These are phyloP conservation scores for Tardiomyces digboiensis DNA, from an alignment of 1,139 yeast species.

Conservation along the genomic window DNA sequence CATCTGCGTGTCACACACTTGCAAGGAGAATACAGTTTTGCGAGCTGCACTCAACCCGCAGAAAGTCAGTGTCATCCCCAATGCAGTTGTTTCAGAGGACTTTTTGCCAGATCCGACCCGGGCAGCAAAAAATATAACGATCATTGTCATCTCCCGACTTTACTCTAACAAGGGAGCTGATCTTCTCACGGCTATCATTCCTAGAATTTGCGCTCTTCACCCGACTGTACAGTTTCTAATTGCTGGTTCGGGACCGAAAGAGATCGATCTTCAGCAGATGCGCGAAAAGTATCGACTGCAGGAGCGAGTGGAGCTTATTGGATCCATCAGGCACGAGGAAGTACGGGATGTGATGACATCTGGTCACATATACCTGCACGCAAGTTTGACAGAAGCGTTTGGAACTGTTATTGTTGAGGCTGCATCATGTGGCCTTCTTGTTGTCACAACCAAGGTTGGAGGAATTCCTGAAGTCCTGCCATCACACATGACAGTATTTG, in stretches of 20 bases:
- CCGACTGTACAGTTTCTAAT: constrained; percentile 67
- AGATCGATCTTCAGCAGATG: constrained; percentile 90
- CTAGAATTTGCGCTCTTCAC: constrained; percentile 60
- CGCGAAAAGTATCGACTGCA: constrained; percentile 80
- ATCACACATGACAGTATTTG: constrained; percentile 85
- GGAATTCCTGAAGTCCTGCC: constrained; percentile 98
- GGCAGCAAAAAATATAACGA: constrained; percentile 42
- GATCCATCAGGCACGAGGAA: constrained; percentile 85
- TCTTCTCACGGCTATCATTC: constrained; percentile 74
- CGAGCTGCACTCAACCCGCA: constrained; percentile 77
- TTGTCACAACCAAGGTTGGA: constrained; percentile 94
- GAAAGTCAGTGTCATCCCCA: constrained; percentile 84
- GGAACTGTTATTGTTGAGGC: constrained; percentile 98
- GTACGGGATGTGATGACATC: constrained; percentile 89
- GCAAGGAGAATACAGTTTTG: constrained; percentile 91
- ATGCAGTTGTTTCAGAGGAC: constrained; percentile 83
- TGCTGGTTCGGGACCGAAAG: constrained; percentile 98
- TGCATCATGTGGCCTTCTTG: constrained; percentile 89
- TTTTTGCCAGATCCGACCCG: constrained; percentile 49
- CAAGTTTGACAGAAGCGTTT: constrained; percentile 94
- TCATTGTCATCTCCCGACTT: constrained; percentile 83
- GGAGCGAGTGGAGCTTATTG: constrained; percentile 78
- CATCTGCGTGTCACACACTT: constrained; percentile 93
- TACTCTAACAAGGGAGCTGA: constrained; percentile 98
- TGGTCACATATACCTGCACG: constrained; percentile 92